Evolutionary conservation across 2,329 filamentous ascomycete species (phyloP).

Genomic region (Eutypa lata): DNA sequence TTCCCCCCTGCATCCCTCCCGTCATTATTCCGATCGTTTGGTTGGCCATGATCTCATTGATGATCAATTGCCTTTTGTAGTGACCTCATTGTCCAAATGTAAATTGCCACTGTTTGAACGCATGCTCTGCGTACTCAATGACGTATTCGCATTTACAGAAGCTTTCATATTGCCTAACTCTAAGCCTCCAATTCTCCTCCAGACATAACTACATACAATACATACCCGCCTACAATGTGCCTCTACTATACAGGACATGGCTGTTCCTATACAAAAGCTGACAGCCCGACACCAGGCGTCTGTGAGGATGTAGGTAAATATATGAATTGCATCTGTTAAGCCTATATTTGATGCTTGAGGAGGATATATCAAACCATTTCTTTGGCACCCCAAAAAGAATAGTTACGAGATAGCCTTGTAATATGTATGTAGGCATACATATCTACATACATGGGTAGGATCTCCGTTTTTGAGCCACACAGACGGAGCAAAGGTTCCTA

Average conservation of each 20-base stretch:
- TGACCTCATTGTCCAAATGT: neutral
- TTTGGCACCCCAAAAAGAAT: too few relatives aligned
- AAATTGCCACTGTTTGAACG: neutral
- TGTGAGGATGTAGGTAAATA: too few relatives aligned
- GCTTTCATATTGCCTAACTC: too few relatives aligned
- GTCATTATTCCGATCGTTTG: too few relatives aligned
- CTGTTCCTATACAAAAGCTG: too few relatives aligned
- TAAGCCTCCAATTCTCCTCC: too few relatives aligned
- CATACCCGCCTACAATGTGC: neutral
- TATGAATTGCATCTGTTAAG: too few relatives aligned
- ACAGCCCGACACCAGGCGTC: too few relatives aligned
- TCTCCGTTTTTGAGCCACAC: neutral
- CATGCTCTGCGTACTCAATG: neutral
- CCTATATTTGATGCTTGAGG: too few relatives aligned
- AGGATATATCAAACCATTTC: neutral
- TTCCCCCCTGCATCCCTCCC: too few relatives aligned
- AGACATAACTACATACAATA: neutral
- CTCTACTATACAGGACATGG: too few relatives aligned
- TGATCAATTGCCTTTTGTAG: neutral
- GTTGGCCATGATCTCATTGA: neutral
- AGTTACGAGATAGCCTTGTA: too few relatives aligned
- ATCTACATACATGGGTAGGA: neutral
- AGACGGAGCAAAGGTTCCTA: neutral
- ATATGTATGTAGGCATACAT: neutral
- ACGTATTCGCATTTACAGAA: neutral